A percentile compares a stretch with the other conserved stretches of the same genome.
phyloP scores from a whole-genome alignment of 371 early-diverging fungal species.

The Rhizopus arrhizus region DNA sequence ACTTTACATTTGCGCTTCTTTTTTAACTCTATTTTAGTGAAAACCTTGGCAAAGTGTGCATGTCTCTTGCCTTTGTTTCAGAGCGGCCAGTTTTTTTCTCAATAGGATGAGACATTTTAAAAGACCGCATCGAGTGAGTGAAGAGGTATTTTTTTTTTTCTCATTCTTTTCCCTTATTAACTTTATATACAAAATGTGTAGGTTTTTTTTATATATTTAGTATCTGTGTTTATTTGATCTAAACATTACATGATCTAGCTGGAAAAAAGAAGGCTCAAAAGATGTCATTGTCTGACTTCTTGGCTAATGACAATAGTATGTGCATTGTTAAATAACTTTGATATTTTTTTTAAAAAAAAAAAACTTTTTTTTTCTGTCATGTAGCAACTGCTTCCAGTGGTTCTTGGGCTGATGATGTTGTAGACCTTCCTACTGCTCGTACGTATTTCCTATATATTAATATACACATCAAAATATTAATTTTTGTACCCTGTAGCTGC shows the following conservation, averaged over 20 bases:
- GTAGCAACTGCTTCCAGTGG: constrained; percentile 50
- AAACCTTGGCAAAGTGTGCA: background rate
- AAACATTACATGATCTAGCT: constrained; percentile 28
- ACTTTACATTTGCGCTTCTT: too few relatives aligned
- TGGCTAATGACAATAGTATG: constrained; percentile 67
- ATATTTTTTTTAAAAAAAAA: background rate
- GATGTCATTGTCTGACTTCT: constrained; percentile 80
- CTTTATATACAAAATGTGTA: constrained; percentile 5
- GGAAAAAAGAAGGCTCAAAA: constrained; percentile 78
- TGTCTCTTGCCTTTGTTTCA: too few relatives aligned
- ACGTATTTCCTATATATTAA: constrained; percentile 28
- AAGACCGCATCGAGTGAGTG: background rate
- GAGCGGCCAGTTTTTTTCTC: background rate
- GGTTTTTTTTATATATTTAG: background rate
- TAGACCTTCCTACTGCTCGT: constrained; percentile 88
- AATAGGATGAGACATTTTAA: background rate
- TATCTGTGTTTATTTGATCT: background rate
- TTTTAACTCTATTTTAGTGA: background rate
- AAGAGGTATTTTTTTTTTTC: background rate
- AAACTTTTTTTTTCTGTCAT: constrained; percentile 13
- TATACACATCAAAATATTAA: background rate
- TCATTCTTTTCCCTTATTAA: background rate
- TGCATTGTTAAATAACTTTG: constrained; percentile 19
- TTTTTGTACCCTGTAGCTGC: constrained; percentile 33
- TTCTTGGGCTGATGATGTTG: constrained; percentile 92